These are phyloP conservation scores for Colletotrichum abscissum DNA, from an alignment of 2,329 filamentous ascomycete genomes.

Conservation along the genomic window DNA sequence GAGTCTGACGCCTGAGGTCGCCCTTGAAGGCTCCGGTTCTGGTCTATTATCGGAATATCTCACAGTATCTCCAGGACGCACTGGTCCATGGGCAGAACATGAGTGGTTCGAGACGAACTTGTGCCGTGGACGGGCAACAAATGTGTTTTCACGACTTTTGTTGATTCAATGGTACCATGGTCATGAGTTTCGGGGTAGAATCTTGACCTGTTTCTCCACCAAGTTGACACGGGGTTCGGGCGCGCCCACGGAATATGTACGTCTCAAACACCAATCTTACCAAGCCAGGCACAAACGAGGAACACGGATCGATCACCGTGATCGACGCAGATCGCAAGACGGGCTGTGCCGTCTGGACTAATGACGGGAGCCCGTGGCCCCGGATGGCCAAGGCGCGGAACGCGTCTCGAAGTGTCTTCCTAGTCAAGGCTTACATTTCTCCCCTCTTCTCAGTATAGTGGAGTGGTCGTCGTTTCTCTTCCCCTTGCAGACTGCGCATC, in stretches of 20 bases:
- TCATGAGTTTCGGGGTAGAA: not conserved
- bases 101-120: no score
- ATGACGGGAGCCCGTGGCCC: constrained; percentile 10
- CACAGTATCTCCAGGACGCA: no score
- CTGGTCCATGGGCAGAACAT: no score
- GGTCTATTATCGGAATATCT: no score
- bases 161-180: not conserved
- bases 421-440: not conserved
- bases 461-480: not conserved
- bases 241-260: not conserved
- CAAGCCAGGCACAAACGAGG: not conserved
- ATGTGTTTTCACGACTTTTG: no score
- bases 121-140: no score
- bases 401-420: constrained; percentile 7
- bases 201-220: not conserved
- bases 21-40: no score
- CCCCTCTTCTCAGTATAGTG: not conserved
- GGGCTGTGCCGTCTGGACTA: constrained; percentile 4
- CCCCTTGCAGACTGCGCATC: no score
- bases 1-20: no score
- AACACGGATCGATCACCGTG: not conserved
- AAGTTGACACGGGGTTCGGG: not conserved
- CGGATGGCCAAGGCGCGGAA: constrained; percentile 11
- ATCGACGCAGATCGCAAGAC: not conserved
- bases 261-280: not conserved